These are phyloP conservation scores for Paramecium bursaria DNA, from an alignment of 73 alveolate genomes.

Conservation along the genomic window DNA sequence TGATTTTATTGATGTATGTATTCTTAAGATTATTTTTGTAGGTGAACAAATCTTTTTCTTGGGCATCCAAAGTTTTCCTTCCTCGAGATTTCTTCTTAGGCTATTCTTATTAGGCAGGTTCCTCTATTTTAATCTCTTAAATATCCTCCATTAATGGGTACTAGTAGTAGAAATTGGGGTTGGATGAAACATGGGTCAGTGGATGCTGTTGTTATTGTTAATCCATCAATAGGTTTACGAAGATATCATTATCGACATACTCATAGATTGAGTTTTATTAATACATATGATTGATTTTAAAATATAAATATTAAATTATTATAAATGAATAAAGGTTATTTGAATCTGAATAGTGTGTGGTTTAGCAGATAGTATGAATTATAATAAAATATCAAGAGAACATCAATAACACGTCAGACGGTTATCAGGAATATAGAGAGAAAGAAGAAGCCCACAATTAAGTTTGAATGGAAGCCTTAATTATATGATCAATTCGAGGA, in stretches of 20 bases:
- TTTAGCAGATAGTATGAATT: too few species aligned
- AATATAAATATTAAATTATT: too few species aligned
- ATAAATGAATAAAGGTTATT: too few species aligned
- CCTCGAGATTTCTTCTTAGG: slow-evolving; percentile 12
- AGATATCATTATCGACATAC: slow-evolving; percentile 35
- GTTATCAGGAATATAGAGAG: too few species aligned
- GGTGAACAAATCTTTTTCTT: slow-evolving; percentile 28
- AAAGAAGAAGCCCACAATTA: too few species aligned
- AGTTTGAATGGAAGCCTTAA: too few species aligned
- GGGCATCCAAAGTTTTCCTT: background rate
- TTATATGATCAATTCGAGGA: too few species aligned
- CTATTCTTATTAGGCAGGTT: background rate
- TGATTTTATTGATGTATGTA: slow-evolving; percentile 65
- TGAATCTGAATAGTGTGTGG: too few species aligned
- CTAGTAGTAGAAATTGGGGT: background rate
- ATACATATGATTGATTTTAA: too few species aligned
- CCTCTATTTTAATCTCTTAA: slow-evolving; percentile 24
- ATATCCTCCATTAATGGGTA: slow-evolving; percentile 26
- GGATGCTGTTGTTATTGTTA: slow-evolving; percentile 9
- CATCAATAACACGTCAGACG: too few species aligned
- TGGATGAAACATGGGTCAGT: background rate
- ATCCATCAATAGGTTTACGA: slow-evolving; percentile 52
- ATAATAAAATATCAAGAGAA: too few species aligned
- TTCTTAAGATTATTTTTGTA: slow-evolving; percentile 60
- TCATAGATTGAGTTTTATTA: slow-evolving; percentile 48